phyloP scores from a whole-genome alignment of 1,284 basidiomycete genomes.

The Ustilago bromivora region DNA sequence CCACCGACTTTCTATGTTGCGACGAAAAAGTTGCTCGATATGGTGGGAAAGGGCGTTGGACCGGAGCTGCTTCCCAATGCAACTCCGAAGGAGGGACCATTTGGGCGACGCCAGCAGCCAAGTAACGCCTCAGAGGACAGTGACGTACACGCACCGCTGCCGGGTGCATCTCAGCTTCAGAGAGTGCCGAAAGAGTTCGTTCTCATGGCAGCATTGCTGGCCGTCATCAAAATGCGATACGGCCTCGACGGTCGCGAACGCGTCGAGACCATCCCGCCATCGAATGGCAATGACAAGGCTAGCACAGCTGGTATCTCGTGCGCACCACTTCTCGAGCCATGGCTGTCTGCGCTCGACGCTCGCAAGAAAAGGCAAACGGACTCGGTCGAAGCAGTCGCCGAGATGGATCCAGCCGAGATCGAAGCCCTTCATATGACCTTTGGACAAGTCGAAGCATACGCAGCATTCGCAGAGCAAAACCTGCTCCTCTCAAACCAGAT shows the following conservation, averaged over 20 bases:
- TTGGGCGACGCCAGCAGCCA: not conserved
- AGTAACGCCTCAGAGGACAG: not conserved
- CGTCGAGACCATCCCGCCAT: conserved; percentile 18
- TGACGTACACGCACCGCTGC: conserved; percentile 6
- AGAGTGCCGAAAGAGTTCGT: conserved; percentile 81
- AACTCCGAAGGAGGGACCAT: not conserved
- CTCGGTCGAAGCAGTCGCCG: conserved; percentile 68
- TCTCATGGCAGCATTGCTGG: conserved; percentile 73
- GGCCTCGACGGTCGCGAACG: conserved; percentile 61
- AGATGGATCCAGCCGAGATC: conserved; percentile 75
- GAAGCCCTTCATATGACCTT: conserved; percentile 75
- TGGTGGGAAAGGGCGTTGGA: conserved; percentile 21
- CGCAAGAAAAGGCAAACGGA: conserved; percentile 17
- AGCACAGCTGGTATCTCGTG: conserved; percentile 22
- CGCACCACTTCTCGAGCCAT: conserved; percentile 34
- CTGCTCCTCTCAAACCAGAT: conserved; percentile 68
- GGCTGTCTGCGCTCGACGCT: conserved; percentile 29
- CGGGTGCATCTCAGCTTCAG: conserved; percentile 65
- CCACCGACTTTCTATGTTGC: conserved; percentile 74
- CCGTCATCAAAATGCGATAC: conserved; percentile 62
- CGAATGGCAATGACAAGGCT: not conserved
- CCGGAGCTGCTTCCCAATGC: conserved; percentile 74
- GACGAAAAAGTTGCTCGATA: conserved; percentile 44
- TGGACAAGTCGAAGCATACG: conserved; percentile 76
- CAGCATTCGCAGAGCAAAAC: conserved; percentile 77